Conservation (phyloP, 352 stramenopile species). For the Plasmopara viticola region DNA sequence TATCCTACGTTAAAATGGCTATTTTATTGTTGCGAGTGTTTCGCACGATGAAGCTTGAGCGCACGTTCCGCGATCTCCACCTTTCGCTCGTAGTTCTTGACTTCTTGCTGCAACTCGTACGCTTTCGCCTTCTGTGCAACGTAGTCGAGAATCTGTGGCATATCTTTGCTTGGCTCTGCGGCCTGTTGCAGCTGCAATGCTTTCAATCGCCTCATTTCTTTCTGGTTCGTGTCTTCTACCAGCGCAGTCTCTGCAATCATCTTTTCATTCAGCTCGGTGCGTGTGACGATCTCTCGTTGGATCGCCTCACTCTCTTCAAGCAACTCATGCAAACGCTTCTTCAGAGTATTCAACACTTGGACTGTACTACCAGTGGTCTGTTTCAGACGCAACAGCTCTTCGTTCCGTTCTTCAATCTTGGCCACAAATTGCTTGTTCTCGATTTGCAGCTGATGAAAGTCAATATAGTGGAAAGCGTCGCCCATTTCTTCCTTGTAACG, state of each 20-base stretch:
- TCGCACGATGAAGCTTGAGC: constrained; percentile 40
- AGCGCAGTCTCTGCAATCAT: constrained; percentile 67
- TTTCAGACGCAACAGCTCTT: constrained; percentile 90
- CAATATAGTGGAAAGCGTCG: constrained; percentile 93
- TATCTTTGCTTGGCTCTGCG: constrained; percentile 68
- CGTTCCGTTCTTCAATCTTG: constrained; percentile 93
- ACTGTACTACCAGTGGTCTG: constrained; percentile 86
- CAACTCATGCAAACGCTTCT: constrained; percentile 84
- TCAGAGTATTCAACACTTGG: constrained; percentile 88
- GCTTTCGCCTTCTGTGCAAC: constrained; percentile 86
- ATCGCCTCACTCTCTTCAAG: constrained; percentile 79
- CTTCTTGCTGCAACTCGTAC: constrained; percentile 79
- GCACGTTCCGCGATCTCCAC: constrained; percentile 89
- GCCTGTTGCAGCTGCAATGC: constrained; percentile 59
- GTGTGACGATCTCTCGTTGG: constrained; percentile 69
- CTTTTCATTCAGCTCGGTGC: constrained; percentile 85
- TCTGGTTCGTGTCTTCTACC: constrained; percentile 69
- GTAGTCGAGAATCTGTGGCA: constrained; percentile 90
- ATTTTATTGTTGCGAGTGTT: constrained; percentile 7
- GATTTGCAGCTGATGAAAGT: constrained; percentile 95
- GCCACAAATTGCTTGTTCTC: constrained; percentile 95
- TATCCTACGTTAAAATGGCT: too few relatives aligned
- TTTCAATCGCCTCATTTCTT: constrained; percentile 51
- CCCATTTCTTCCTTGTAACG: constrained; percentile 94
- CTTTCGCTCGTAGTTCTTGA: constrained; percentile 92